Conservation (phyloP, 2,329 filamentous ascomycete species). For the Epicoccum sorghinum region DNA sequence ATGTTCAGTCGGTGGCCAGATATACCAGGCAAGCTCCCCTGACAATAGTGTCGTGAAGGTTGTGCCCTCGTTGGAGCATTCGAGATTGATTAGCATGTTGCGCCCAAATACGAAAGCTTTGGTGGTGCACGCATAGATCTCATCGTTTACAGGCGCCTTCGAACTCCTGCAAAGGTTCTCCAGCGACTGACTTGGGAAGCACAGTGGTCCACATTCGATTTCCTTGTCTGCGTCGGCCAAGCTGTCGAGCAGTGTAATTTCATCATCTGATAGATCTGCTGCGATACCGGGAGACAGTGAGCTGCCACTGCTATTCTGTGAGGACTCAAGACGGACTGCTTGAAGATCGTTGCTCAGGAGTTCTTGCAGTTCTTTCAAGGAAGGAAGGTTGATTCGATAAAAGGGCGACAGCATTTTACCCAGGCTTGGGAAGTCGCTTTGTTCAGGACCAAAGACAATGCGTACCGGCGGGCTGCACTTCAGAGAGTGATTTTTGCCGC, state of each 20-base stretch:
- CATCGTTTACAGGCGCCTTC: not conserved
- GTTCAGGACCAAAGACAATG: not conserved
- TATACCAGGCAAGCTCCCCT: slow-evolving; percentile 26
- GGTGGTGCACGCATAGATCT: slow-evolving; percentile 9
- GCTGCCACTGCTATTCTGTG: not conserved
- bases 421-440: slow-evolving; percentile 15
- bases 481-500: slow-evolving; percentile 8
- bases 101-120: slow-evolving; percentile 12
- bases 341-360: slow-evolving; percentile 2
- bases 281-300: not conserved
- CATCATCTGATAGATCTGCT: not conserved
- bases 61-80: slow-evolving; percentile 27
- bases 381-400: slow-evolving; percentile 1
- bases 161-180: slow-evolving; percentile 9
- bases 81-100: slow-evolving; percentile 13
- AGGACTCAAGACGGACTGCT: not conserved
- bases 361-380: slow-evolving; percentile 13
- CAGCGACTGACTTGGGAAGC: slow-evolving; percentile 19
- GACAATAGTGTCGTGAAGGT: slow-evolving; percentile 22
- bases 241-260: not conserved
- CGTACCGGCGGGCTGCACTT: not conserved
- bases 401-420: slow-evolving; percentile 21
- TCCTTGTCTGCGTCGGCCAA: not conserved
- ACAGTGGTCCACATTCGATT: not conserved
- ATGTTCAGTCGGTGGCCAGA: slow-evolving; percentile 29